Percentiles rank a stretch among this genome's conserved stretches.
Evolutionary conservation across 129 eudicot genomes (phyloP).

Genomic region (Arctium lappa): DNA sequence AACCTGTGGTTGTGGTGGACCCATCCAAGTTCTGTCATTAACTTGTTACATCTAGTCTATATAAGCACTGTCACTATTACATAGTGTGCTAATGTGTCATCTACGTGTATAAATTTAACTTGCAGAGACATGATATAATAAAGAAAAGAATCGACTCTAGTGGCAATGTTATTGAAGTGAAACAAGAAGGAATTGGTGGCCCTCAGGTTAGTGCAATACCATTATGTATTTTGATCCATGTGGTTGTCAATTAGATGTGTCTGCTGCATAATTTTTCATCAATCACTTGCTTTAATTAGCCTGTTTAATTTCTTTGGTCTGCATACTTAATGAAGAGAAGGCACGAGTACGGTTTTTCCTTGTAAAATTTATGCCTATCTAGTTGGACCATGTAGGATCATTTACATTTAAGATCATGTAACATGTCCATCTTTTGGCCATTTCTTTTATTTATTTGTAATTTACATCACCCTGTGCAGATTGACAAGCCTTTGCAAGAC

Average conservation of each 20-base stretch:
- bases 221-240: background rate
- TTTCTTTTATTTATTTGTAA: background rate
- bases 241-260: background rate
- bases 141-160: conserved; percentile 79
- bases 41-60: background rate
- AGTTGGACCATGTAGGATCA: background rate
- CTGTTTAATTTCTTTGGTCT: background rate
- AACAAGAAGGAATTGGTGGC: conserved; percentile 85
- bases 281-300: background rate
- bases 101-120: conserved; percentile 39
- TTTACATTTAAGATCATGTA: conserved; percentile 13
- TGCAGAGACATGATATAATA: conserved; percentile 89
- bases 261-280: background rate
- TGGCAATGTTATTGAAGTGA: conserved; percentile 77
- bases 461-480: conserved; percentile 32
- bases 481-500: conserved; percentile 93
- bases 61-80: background rate
- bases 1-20: background rate
- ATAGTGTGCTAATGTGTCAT: background rate
- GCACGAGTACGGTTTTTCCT: conserved; percentile 29
- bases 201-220: conserved; percentile 63
- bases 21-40: background rate
- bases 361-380: background rate
- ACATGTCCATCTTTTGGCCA: background rate
- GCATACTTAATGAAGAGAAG: background rate